Percentiles rank a stretch among this genome's conserved stretches.
Evolutionary conservation across 202 grass and related monocot genomes (phyloP).

Genomic region (Setaria viridis): DNA sequence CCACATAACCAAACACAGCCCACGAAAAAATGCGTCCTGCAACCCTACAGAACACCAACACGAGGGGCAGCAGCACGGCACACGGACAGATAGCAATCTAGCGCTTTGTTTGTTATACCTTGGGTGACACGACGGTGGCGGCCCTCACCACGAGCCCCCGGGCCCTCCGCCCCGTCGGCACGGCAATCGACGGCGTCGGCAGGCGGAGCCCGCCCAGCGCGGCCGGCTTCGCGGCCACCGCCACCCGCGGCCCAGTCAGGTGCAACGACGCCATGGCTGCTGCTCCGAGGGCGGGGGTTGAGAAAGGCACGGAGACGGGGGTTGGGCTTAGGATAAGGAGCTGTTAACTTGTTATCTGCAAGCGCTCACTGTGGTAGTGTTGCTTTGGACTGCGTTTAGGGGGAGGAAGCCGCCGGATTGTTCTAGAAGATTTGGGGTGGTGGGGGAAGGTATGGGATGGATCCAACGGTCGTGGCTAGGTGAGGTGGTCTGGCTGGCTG

Average conservation of each 20-base stretch:
- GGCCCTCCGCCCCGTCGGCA: constrained; percentile 39
- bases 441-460: neutral
- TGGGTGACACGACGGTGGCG: constrained; percentile 75
- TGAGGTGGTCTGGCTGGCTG: neutral
- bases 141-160: constrained; percentile 66
- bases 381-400: neutral
- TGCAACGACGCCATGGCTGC: constrained; percentile 69
- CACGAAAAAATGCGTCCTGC: neutral
- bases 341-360: constrained; percentile 1
- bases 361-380: neutral
- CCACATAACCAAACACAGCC: neutral
- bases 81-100: too few relatives aligned
- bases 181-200: constrained; percentile 11
- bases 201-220: constrained; percentile 46
- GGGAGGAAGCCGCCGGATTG: constrained; percentile 19
- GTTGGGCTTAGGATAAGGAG: constrained; percentile 44
- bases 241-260: constrained; percentile 49
- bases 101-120: constrained; percentile 43
- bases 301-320: too few relatives aligned
- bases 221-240: constrained; percentile 43
- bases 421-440: constrained; percentile 37
- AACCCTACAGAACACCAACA: constrained; percentile 4
- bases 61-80: neutral
- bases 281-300: neutral
- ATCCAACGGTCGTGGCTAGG: neutral